Evolutionary conservation across 352 stramenopile species (phyloP).

Genomic region (Phytophthora palmivora): DNA sequence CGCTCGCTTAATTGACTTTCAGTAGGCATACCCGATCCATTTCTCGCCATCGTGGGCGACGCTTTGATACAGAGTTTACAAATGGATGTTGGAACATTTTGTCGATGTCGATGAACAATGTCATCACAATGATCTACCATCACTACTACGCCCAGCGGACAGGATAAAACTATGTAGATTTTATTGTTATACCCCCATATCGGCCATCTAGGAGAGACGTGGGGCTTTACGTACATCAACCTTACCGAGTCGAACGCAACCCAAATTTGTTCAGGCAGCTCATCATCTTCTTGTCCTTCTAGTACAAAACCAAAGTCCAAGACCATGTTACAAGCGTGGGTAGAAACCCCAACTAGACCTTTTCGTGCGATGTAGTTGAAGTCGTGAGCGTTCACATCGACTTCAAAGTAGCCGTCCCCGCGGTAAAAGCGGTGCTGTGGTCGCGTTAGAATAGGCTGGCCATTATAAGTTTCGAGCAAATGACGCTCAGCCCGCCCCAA

Average conservation of each 20-base stretch:
- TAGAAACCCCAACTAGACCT: constrained; percentile 71
- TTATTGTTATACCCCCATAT: not conserved
- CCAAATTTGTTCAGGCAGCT: constrained; percentile 84
- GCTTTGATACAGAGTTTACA: constrained; percentile 4
- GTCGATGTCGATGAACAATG: no score
- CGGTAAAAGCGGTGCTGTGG: constrained; percentile 81
- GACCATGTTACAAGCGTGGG: constrained; percentile 84
- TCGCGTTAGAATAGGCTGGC: constrained; percentile 80
- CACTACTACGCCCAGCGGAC: no score
- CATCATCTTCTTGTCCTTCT: constrained; percentile 78
- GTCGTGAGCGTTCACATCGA: constrained; percentile 83
- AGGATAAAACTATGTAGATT: no score
- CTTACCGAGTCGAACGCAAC: constrained; percentile 77
- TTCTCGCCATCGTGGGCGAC: constrained; percentile 22
- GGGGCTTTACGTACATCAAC: constrained; percentile 69
- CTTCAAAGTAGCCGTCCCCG: constrained; percentile 80
- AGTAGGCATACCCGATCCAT: not conserved
- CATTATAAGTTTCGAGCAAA: constrained; percentile 85
- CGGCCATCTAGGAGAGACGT: constrained; percentile 38
- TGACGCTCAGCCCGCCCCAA: constrained; percentile 77
- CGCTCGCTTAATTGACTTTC: constrained; percentile 7
- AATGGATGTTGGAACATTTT: no score
- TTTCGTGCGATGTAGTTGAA: constrained; percentile 89
- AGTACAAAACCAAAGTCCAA: constrained; percentile 87
- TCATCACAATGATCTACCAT: no score